Conservation (phyloP, 2,329 filamentous ascomycete genomes). For the Ophiostoma novo-ulmi region DNA sequence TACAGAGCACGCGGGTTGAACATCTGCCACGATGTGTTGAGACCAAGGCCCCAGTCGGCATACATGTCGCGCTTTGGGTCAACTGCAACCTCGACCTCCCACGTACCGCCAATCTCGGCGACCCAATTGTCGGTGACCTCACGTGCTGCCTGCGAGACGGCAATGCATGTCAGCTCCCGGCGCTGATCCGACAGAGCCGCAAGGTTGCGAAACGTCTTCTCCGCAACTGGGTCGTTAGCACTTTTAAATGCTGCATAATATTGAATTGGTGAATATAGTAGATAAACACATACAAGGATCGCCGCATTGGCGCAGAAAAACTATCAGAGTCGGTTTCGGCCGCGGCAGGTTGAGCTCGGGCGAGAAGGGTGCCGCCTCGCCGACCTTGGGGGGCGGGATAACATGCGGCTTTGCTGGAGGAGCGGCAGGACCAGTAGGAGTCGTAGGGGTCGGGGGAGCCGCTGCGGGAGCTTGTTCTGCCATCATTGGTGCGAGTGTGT, state of each 20-base stretch:
- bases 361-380: constrained; percentile 52
- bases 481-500: constrained; percentile 25
- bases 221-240: constrained; percentile 50
- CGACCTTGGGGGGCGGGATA: constrained; percentile 39
- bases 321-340: constrained; percentile 54
- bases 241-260: not conserved
- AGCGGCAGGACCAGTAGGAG: constrained; percentile 16
- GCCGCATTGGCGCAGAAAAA: constrained; percentile 68
- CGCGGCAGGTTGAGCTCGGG: constrained; percentile 48
- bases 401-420: constrained; percentile 29
- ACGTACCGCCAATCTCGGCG: constrained; percentile 50
- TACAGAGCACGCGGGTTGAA: constrained; percentile 55
- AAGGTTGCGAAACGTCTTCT: constrained; percentile 58
- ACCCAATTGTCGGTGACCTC: constrained; percentile 55
- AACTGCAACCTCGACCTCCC: constrained; percentile 54
- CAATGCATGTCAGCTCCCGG: constrained; percentile 51
- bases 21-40: constrained; percentile 57
- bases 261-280: too few species aligned
- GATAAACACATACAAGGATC: constrained; percentile 57
- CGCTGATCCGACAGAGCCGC: constrained; percentile 48
- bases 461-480: constrained; percentile 8
- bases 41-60: constrained; percentile 60
- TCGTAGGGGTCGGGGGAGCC: not conserved
- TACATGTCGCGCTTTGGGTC: constrained; percentile 56
- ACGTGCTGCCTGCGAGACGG: constrained; percentile 55